Conservation (phyloP, 768 basidiomycete genomes). For the Pulveroboletus ravenelii region DNA sequence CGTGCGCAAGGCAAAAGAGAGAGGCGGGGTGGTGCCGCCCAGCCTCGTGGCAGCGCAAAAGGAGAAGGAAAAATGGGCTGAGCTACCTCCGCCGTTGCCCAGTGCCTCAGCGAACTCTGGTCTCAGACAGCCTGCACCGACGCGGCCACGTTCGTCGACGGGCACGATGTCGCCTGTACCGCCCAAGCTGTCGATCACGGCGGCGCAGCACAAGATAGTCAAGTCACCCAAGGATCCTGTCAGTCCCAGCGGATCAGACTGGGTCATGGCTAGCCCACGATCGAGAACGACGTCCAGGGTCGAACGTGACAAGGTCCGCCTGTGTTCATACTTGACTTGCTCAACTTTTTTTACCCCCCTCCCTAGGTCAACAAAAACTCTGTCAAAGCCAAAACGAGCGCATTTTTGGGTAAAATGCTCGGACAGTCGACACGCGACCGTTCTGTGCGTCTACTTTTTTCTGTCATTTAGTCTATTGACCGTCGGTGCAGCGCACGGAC, state of each 20-base stretch:
- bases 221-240: constrained; percentile 28
- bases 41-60: constrained; percentile 27
- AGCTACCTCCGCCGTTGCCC: constrained; percentile 45
- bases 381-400: constrained; percentile 74
- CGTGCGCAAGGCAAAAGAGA: constrained; percentile 76
- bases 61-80: constrained; percentile 33
- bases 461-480: constrained; percentile 13
- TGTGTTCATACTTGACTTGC: neutral
- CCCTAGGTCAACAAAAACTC: constrained; percentile 46
- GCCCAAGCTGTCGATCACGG: constrained; percentile 35
- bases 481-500: constrained; percentile 50
- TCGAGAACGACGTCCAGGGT: constrained; percentile 39
- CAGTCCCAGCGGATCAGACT: constrained; percentile 39
- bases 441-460: constrained; percentile 44
- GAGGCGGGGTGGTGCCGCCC: constrained; percentile 41
- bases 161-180: constrained; percentile 29
- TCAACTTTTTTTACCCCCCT: neutral
- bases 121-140: constrained; percentile 25
- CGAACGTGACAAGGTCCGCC: constrained; percentile 45
- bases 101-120: constrained; percentile 15
- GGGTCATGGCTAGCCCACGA: constrained; percentile 46
- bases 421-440: constrained; percentile 66
- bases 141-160: constrained; percentile 43
- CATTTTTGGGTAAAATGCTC: constrained; percentile 75
- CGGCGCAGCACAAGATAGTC: constrained; percentile 19